Conservation (phyloP, 1,284 basidiomycete genomes). For the Rhodotorula sp. region DNA sequence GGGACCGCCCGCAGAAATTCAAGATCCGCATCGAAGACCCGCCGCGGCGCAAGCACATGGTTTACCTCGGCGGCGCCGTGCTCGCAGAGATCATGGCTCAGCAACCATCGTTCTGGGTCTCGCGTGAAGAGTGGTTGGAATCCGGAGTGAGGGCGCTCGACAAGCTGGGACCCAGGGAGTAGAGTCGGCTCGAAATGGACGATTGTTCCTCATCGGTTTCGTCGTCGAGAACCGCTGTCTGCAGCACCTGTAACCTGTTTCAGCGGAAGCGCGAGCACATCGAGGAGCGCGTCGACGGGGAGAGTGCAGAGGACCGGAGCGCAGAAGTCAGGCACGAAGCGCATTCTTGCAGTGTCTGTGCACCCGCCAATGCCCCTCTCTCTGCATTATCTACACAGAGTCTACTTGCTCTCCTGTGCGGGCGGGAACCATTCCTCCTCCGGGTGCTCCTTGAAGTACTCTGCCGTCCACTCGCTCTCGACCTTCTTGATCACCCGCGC, state of each 20-base stretch:
- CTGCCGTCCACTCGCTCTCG: constrained; percentile 24
- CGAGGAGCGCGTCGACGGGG: no score
- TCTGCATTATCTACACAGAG: not conserved
- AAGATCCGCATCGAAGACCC: constrained; percentile 99
- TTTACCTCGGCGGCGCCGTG: constrained; percentile 83
- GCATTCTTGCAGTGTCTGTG: not conserved
- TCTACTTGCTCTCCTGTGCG: constrained; percentile 2
- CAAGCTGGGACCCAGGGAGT: constrained; percentile 55
- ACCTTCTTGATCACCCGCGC: constrained; percentile 53
- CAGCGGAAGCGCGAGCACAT: not conserved
- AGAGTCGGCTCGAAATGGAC: not conserved
- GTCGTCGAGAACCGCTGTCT: no score
- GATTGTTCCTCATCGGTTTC: no score
- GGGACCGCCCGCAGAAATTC: constrained; percentile 80
- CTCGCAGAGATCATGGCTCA: constrained; percentile 95
- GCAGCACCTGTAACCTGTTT: no score
- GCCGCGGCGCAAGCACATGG: constrained; percentile 97
- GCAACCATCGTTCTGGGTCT: constrained; percentile 88
- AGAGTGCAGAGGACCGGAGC: not conserved
- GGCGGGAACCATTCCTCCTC: constrained; percentile 33
- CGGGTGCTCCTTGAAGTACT: constrained; percentile 30
- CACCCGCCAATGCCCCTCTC: not conserved
- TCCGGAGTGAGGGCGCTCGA: constrained; percentile 78
- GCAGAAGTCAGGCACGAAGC: no score
- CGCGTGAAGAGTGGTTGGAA: constrained; percentile 86